Conservation (phyloP, 2,329 filamentous ascomycete genomes). For the Fusarium kyushuense region DNA sequence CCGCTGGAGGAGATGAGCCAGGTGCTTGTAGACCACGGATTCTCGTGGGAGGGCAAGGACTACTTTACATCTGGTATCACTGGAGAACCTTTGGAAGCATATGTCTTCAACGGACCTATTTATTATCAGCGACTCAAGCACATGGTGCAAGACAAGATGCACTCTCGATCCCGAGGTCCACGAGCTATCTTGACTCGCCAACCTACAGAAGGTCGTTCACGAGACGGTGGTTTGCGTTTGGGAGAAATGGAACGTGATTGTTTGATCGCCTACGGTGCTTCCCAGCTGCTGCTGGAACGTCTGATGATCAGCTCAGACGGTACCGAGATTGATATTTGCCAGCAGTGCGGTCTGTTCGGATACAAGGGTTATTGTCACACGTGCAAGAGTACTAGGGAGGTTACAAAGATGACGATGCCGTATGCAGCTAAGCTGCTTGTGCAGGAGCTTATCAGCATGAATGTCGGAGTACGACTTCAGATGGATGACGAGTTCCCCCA, state of each 20-base stretch:
- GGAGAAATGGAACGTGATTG: slow-evolving; percentile 99
- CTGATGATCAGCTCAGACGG: slow-evolving; percentile 95
- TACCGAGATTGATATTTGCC: slow-evolving; percentile 92
- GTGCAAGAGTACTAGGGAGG: slow-evolving; percentile 84
- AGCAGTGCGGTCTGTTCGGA: slow-evolving; percentile 93
- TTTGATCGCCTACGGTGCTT: slow-evolving; percentile 95
- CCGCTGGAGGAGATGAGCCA: slow-evolving; percentile 90
- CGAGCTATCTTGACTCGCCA: slow-evolving; percentile 93
- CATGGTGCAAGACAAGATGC: slow-evolving; percentile 99
- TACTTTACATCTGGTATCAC: slow-evolving; percentile 96
- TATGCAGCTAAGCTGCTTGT: slow-evolving; percentile 97
- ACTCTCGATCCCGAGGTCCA: slow-evolving; percentile 90
- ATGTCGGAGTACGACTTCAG: slow-evolving; percentile 92
- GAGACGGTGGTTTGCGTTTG: slow-evolving; percentile 90
- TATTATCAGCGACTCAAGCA: slow-evolving; percentile 99
- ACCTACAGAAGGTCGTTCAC: slow-evolving; percentile 93
- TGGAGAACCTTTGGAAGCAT: slow-evolving; percentile 91
- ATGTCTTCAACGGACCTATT: slow-evolving; percentile 98
- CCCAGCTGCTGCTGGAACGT: slow-evolving; percentile 89
- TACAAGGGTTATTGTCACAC: slow-evolving; percentile 96
- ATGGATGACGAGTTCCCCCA: slow-evolving; percentile 93
- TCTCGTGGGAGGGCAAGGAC: slow-evolving; percentile 97
- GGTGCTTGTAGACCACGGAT: slow-evolving; percentile 86
- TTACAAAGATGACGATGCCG: slow-evolving; percentile 94
- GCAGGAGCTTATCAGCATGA: slow-evolving; percentile 98